A percentile compares a stretch with the other conserved stretches of the same genome.
These are phyloP conservation scores for Paraleonurus japonicus DNA, from an alignment of 257 asterid genomes.

Conservation along the genomic window DNA sequence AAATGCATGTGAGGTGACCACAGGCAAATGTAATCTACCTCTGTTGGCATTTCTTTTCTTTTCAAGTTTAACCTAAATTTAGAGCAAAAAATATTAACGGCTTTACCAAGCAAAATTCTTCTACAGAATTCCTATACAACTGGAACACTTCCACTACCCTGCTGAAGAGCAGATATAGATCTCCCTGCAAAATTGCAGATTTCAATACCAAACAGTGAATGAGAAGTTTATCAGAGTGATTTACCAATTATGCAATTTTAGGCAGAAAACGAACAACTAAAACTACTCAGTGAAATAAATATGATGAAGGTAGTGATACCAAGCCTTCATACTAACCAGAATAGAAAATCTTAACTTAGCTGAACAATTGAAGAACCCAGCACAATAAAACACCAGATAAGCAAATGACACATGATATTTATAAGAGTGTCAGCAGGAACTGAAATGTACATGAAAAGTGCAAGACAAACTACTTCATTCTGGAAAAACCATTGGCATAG, in stretches of 20 bases:
- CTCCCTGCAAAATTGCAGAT: slow-evolving; percentile 36
- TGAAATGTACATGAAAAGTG: neutral
- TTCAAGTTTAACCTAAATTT: slow-evolving; percentile 29
- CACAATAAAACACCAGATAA: neutral
- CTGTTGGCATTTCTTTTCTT: slow-evolving; percentile 8
- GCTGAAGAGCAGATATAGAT: slow-evolving; percentile 39
- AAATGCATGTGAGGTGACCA: slow-evolving; percentile 21
- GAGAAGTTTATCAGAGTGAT: neutral
- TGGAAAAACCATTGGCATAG: neutral
- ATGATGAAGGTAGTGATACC: slow-evolving; percentile 4
- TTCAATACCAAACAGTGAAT: neutral
- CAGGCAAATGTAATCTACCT: slow-evolving; percentile 18
- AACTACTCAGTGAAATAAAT: neutral
- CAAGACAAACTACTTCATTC: neutral
- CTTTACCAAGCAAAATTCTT: slow-evolving; percentile 38
- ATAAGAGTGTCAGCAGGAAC: no score
- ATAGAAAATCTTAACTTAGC: neutral
- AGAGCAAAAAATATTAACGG: slow-evolving; percentile 25
- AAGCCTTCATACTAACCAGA: neutral
- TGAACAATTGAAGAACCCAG: slow-evolving; percentile 5
- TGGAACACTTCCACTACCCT: slow-evolving; percentile 40
- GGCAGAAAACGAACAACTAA: neutral
- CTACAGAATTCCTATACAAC: slow-evolving; percentile 40
- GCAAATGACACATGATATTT: neutral
- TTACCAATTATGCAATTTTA: neutral